Evolutionary conservation across 2,329 filamentous ascomycete genomes (phyloP).

Genomic region (Podosphaera aphanis): DNA sequence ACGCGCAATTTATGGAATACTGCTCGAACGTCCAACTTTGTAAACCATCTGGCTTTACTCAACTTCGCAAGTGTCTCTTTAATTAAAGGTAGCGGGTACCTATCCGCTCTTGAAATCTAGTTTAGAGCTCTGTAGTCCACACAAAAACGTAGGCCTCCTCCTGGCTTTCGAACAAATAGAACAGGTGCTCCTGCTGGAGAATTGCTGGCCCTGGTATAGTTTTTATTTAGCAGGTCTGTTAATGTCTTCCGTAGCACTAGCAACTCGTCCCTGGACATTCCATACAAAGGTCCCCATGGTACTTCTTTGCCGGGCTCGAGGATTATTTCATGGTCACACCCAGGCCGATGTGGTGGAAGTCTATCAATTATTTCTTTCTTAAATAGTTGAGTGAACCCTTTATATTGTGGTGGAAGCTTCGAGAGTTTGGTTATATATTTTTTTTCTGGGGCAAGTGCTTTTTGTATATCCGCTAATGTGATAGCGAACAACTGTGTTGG

Average conservation of each 20-base stretch:
- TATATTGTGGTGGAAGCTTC: neutral
- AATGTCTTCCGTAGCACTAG: too few species aligned
- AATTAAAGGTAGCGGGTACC: constrained; percentile 1
- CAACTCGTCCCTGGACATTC: too few species aligned
- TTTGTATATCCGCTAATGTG: neutral
- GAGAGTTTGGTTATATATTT: neutral
- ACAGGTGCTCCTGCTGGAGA: neutral
- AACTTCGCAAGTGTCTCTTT: neutral
- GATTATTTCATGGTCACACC: neutral
- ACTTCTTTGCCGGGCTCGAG: neutral
- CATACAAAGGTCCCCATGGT: too few species aligned
- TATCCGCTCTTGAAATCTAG: neutral
- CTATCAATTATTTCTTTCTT: neutral
- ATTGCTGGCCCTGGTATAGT: neutral
- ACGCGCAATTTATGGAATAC: neutral
- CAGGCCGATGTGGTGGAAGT: neutral
- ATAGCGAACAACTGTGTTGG: neutral
- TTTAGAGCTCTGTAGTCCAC: too few species aligned
- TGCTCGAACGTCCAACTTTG: neutral
- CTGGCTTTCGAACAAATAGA: neutral
- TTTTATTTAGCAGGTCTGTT: neutral
- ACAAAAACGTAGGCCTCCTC: neutral
- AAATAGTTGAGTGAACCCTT: neutral
- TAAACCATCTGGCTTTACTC: neutral
- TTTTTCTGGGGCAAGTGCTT: too few species aligned